phyloP scores from a whole-genome alignment of 2,329 filamentous ascomycete species.

The Colletotrichum higginsianum region DNA sequence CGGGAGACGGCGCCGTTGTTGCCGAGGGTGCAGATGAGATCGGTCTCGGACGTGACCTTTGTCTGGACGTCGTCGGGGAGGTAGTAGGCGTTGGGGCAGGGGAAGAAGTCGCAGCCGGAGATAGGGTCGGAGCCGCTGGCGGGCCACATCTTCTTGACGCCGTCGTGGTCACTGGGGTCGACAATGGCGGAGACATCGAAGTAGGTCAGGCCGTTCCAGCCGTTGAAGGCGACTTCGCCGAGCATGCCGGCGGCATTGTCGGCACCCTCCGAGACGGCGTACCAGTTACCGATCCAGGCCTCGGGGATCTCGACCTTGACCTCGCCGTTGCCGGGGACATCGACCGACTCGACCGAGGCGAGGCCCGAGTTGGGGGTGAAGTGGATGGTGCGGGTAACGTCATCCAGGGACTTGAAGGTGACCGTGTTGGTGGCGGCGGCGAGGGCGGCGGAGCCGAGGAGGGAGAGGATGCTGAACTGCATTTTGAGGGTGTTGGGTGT shows the following conservation, averaged over 20 bases:
- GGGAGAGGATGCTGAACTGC: constrained; percentile 66
- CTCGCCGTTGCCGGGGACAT: constrained; percentile 56
- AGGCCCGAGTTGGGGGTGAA: constrained; percentile 63
- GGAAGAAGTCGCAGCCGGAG: constrained; percentile 67
- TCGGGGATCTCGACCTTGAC: constrained; percentile 60
- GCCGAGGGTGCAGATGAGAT: constrained; percentile 68
- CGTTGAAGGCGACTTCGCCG: constrained; percentile 66
- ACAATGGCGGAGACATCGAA: constrained; percentile 74
- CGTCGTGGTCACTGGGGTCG: constrained; percentile 62
- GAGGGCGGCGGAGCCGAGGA: constrained; percentile 57
- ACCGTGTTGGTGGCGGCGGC: constrained; percentile 63
- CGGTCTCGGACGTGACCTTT: constrained; percentile 62
- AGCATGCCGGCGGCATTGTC: constrained; percentile 64
- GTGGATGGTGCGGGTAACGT: constrained; percentile 62
- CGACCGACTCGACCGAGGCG: constrained; percentile 54
- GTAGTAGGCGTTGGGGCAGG: constrained; percentile 70
- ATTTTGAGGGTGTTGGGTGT: constrained; percentile 58
- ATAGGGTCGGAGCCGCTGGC: constrained; percentile 52
- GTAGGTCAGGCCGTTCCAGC: constrained; percentile 65
- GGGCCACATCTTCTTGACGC: constrained; percentile 71
- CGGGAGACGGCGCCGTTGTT: constrained; percentile 47
- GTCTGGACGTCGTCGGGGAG: constrained; percentile 69
- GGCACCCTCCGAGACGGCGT: constrained; percentile 63
- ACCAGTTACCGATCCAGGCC: constrained; percentile 66
- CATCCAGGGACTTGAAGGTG: constrained; percentile 73